These are phyloP conservation scores for Euphorbia tirucalli DNA, from an alignment of 345 rosid species.

Conservation along the genomic window DNA sequence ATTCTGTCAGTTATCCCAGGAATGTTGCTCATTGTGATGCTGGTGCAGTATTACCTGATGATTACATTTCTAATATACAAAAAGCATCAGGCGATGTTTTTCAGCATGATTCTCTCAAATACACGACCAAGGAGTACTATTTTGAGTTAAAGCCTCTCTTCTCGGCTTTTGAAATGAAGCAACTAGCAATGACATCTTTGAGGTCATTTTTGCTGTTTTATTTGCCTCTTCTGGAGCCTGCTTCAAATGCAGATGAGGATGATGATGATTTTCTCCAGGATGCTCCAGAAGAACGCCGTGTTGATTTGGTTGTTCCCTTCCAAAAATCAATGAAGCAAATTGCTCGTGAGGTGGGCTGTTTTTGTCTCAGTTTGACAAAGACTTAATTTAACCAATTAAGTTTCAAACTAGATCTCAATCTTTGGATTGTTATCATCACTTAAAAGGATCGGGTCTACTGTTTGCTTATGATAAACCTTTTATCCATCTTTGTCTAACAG, in stretches of 20 bases:
- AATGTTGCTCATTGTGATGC: conserved; percentile 86
- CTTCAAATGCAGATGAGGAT: conserved; percentile 44
- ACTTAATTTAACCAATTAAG: not conserved
- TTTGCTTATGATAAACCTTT: not conserved
- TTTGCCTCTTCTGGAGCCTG: conserved; percentile 93
- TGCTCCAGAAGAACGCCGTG: conserved; percentile 36
- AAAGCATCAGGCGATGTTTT: conserved; percentile 41
- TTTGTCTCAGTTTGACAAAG: not conserved
- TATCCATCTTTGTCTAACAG: not conserved
- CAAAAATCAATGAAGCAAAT: conserved; percentile 86
- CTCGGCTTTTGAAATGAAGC: conserved; percentile 79
- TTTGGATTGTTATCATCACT: not conserved
- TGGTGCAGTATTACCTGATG: conserved; percentile 58
- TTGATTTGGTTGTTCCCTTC: conserved; percentile 78
- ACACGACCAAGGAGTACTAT: conserved; percentile 60
- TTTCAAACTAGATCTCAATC: not conserved
- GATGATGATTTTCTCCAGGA: conserved; percentile 71
- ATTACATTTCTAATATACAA: conserved; percentile 43
- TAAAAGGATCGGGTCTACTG: not conserved
- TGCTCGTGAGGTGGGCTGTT: conserved; percentile 65
- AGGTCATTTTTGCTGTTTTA: conserved; percentile 81
- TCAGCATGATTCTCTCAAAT: conserved; percentile 43
- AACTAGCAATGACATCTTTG: conserved; percentile 74
- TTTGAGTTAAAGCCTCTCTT: conserved; percentile 70
- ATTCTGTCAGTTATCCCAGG: conserved; percentile 44